A percentile compares a stretch with the other conserved stretches of the same genome.
phyloP scores from a whole-genome alignment of 768 basidiomycete species.

The Boletus subcaerulescens region DNA sequence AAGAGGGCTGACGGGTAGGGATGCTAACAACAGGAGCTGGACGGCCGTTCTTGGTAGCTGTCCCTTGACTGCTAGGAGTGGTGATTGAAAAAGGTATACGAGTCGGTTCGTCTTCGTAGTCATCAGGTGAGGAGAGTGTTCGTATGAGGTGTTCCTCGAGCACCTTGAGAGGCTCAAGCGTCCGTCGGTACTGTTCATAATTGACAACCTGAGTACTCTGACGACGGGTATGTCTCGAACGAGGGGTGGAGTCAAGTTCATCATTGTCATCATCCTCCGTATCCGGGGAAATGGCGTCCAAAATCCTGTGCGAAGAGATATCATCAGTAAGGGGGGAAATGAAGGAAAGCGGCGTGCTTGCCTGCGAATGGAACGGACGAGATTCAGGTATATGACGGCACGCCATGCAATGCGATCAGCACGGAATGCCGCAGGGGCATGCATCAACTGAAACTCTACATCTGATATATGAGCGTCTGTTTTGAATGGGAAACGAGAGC shows the following conservation, averaged over 20 bases:
- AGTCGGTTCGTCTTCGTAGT: conserved; percentile 64
- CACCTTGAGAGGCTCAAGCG: conserved; percentile 64
- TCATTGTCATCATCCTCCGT: conserved; percentile 56
- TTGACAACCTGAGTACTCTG: conserved; percentile 50
- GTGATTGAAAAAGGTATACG: conserved; percentile 42
- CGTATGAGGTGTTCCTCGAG: conserved; percentile 69
- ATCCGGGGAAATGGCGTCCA: conserved; percentile 72
- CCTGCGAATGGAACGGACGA: conserved; percentile 80
- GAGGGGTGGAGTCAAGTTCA: conserved; percentile 50
- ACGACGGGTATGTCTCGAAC: conserved; percentile 40
- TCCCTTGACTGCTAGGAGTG: conserved; percentile 6
- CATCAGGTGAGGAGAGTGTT: conserved; percentile 64
- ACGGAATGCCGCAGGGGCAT: conserved; percentile 72
- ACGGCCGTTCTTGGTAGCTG: conserved; percentile 38
- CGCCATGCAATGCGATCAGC: conserved; percentile 84
- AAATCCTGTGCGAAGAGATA: conserved; percentile 45
- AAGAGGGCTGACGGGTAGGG: conserved; percentile 22
- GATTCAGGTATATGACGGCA: conserved; percentile 83
- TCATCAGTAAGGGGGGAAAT: conserved; percentile 3
- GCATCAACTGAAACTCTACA: conserved; percentile 80
- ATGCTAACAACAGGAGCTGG: conserved; percentile 40
- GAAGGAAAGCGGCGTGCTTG: conserved; percentile 30
- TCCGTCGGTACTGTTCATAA: conserved; percentile 58
- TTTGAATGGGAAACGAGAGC: conserved; percentile 1
- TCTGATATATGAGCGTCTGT: conserved; percentile 16